phyloP scores from a whole-genome alignment of 129 eudicot genomes.

The Calendula officinalis region DNA sequence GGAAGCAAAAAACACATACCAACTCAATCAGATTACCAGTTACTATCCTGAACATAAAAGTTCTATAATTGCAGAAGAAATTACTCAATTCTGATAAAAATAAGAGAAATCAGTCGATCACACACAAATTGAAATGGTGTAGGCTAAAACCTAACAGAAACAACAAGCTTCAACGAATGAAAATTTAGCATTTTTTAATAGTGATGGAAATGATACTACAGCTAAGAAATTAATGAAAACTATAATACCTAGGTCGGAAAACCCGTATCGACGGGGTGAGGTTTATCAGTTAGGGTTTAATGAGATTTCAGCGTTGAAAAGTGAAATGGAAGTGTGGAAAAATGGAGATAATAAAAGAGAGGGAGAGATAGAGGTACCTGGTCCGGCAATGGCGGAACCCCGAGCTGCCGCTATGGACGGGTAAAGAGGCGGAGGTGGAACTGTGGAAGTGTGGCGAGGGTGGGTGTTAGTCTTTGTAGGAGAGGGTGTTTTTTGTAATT shows the following conservation, averaged over 20 bases:
- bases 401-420: background rate
- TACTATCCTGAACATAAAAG: background rate
- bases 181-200: background rate
- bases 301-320: no score
- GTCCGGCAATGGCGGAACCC: slow-evolving; percentile 4
- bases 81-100: background rate
- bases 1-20: background rate
- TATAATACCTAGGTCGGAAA: background rate
- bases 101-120: background rate
- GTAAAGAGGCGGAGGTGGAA: background rate
- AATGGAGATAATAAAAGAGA: background rate
- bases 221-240: background rate
- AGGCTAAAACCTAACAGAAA: background rate
- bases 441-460: background rate
- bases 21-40: background rate
- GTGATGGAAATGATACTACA: background rate
- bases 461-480: no score
- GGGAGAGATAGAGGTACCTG: no score
- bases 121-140: background rate
- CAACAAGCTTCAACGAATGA: background rate
- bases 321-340: no score
- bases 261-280: background rate
- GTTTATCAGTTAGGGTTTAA: slow-evolving; percentile 1
- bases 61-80: background rate
- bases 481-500: no score